Evolutionary conservation across 345 rosid genomes (phyloP).

Genomic region (Eutrema heterophyllum): DNA sequence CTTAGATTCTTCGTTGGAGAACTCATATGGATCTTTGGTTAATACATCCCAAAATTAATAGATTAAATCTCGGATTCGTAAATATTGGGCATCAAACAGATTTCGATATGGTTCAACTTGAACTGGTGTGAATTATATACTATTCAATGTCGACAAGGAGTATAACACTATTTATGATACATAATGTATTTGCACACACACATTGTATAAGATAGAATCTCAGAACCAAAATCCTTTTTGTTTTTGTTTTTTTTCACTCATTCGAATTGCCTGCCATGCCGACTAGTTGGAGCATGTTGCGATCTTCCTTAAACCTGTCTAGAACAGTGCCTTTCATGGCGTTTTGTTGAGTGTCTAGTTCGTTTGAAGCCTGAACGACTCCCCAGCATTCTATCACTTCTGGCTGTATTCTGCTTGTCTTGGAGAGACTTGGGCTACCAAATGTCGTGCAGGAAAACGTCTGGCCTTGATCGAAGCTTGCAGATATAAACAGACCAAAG

Average conservation of each 20-base stretch:
- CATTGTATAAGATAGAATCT: neutral
- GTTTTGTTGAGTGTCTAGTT: conserved; percentile 39
- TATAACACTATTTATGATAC: too few species aligned
- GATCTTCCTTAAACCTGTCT: conserved; percentile 85
- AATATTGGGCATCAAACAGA: neutral
- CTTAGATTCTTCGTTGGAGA: neutral
- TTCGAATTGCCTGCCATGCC: conserved; percentile 83
- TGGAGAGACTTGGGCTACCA: conserved; percentile 75
- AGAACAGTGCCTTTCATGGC: conserved; percentile 46
- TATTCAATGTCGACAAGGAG: too few species aligned
- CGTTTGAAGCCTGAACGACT: conserved; percentile 34
- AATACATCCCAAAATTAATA: neutral
- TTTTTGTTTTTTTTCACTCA: conserved; percentile 25
- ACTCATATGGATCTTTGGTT: neutral
- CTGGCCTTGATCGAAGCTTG: conserved; percentile 75
- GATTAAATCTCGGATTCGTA: neutral
- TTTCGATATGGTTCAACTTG: neutral
- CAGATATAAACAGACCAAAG: conserved; percentile 75
- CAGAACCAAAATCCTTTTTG: neutral
- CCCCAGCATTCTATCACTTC: conserved; percentile 94
- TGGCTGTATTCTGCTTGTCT: conserved; percentile 45
- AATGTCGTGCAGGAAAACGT: conserved; percentile 69
- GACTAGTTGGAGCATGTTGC: conserved; percentile 82
- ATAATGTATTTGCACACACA: too few species aligned
- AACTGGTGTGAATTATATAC: too few species aligned